phyloP scores from a whole-genome alignment of 75 land plant species.

The Picea glauca region DNA sequence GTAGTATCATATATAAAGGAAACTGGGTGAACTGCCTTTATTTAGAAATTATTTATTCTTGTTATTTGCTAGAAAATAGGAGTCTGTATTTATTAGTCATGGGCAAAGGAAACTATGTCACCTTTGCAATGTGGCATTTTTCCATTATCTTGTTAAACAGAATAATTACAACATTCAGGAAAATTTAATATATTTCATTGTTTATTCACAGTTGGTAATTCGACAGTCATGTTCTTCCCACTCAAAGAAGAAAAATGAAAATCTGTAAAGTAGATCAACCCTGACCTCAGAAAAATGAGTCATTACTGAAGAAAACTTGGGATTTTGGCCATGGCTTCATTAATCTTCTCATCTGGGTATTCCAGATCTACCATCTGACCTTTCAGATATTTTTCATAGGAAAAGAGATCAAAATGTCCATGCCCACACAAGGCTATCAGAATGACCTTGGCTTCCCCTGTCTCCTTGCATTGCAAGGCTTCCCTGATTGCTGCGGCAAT shows the following conservation, averaged over 20 bases:
- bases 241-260: not conserved
- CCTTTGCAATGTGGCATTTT: not conserved
- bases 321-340: conserved; percentile 43
- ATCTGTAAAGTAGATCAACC: not conserved
- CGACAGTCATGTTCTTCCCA: not conserved
- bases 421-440: conserved; percentile 93
- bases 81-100: not conserved
- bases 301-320: conserved; percentile 16
- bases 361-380: conserved; percentile 71
- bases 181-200: not conserved
- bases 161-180: not conserved
- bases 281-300: not conserved
- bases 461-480: conserved; percentile 74
- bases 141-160: not conserved
- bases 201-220: not conserved
- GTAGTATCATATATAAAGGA: not conserved
- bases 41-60: not conserved
- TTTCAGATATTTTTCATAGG: conserved; percentile 83
- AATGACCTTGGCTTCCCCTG: conserved; percentile 80
- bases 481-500: conserved; percentile 92
- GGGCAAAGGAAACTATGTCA: not conserved
- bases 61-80: not conserved
- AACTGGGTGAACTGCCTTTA: not conserved
- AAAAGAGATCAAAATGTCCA: conserved; percentile 86
- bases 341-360: conserved; percentile 53